Evolutionary conservation across 305 asterid species (phyloP).

Genomic region (Nicotiana rustica): DNA sequence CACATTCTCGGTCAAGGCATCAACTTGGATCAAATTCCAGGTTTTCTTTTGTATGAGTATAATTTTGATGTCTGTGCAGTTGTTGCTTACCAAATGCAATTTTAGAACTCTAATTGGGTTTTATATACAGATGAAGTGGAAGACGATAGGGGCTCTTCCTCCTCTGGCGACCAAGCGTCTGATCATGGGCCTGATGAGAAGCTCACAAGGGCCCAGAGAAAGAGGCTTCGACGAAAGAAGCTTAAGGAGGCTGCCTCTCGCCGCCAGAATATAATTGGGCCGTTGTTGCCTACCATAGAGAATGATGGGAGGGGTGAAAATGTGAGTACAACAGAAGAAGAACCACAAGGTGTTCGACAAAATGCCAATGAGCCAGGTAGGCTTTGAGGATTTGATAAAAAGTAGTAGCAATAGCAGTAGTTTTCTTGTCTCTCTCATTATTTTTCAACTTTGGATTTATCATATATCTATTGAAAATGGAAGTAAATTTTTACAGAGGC

Average conservation of each 20-base stretch:
- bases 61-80: background rate
- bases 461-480: background rate
- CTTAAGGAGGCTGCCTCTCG: slow-evolving; percentile 59
- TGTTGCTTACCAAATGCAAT: background rate
- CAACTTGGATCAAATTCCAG: slow-evolving; percentile 48
- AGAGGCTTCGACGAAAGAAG: slow-evolving; percentile 73
- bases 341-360: slow-evolving; percentile 55
- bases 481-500: background rate
- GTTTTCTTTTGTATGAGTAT: slow-evolving; percentile 38
- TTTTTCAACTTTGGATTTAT: background rate
- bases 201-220: slow-evolving; percentile 81
- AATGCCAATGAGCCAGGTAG: slow-evolving; percentile 54
- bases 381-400: background rate
- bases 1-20: slow-evolving; percentile 29
- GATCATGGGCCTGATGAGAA: slow-evolving; percentile 43
- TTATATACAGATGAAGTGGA: slow-evolving; percentile 50
- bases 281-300: slow-evolving; percentile 48
- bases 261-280: slow-evolving; percentile 69
- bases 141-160: slow-evolving; percentile 41
- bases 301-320: background rate
- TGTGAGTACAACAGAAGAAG: background rate
- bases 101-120: background rate
- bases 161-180: slow-evolving; percentile 42
- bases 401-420: background rate
- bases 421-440: slow-evolving; percentile 16